These are phyloP conservation scores for Bombardia bombarda DNA, from an alignment of 495 filamentous ascomycete genomes.

Conservation along the genomic window DNA sequence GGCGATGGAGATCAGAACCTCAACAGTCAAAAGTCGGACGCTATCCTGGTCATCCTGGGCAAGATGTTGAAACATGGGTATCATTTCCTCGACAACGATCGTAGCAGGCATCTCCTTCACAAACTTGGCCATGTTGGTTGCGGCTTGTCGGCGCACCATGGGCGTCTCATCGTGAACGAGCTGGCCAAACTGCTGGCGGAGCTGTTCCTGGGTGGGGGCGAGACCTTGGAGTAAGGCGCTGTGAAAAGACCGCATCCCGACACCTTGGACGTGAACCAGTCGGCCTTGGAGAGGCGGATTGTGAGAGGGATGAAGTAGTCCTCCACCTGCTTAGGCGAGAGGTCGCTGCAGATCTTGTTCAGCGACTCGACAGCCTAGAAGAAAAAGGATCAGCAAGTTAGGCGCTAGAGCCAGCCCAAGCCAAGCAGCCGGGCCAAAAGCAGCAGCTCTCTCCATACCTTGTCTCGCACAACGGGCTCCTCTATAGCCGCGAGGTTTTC, in stretches of 20 bases:
- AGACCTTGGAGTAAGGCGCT: constrained; percentile 82
- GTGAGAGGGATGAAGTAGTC: constrained; percentile 93
- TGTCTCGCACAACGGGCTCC: constrained; percentile 93
- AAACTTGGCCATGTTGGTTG: constrained; percentile 94
- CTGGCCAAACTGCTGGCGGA: constrained; percentile 82
- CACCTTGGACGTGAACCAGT: constrained; percentile 99
- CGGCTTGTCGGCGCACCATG: constrained; percentile 95
- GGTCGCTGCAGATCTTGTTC: constrained; percentile 93
- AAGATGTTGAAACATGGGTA: constrained; percentile 95
- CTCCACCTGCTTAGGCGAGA: constrained; percentile 87
- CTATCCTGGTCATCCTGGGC: constrained; percentile 95
- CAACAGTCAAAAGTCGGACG: constrained; percentile 89
- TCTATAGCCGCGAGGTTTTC: constrained; percentile 98
- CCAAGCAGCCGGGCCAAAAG: too few relatives aligned
- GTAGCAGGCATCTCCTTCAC: constrained; percentile 88
- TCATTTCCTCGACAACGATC: constrained; percentile 96
- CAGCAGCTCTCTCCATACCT: constrained; percentile 46
- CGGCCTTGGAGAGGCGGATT: constrained; percentile 92
- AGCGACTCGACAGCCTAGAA: constrained; percentile 90
- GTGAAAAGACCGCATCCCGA: constrained; percentile 94
- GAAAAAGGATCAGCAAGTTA: constrained; percentile 3
- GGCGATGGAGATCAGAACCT: constrained; percentile 91
- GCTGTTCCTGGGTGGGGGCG: constrained; percentile 74
- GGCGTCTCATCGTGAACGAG: constrained; percentile 97
- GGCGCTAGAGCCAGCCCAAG: too few relatives aligned